phyloP scores from a whole-genome alignment of 2,329 filamentous ascomycete species.

The Colletotrichum neosansevieriae region DNA sequence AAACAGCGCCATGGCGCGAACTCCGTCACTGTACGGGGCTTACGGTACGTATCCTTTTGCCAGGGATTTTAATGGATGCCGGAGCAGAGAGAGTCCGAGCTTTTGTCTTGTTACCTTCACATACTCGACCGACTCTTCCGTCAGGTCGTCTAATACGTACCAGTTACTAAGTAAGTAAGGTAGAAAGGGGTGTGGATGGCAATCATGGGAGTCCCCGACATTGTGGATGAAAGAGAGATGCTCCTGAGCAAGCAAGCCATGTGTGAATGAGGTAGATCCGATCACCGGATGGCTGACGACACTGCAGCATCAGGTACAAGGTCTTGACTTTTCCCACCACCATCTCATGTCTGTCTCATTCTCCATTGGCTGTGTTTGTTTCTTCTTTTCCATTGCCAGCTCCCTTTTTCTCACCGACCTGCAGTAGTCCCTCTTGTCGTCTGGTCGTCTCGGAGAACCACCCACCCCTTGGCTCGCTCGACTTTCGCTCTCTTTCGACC shows the following conservation, averaged over 20 bases:
- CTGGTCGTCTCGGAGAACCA: conserved; percentile 15
- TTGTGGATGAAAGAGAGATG: not conserved
- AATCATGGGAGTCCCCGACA: conserved; percentile 56
- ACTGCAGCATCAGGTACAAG: conserved; percentile 7
- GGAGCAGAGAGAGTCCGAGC: conserved; percentile 23
- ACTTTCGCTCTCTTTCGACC: not conserved
- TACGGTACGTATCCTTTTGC: conserved; percentile 14
- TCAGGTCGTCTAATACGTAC: not conserved
- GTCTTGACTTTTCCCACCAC: conserved; percentile 12
- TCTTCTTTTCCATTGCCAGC: conserved; percentile 22
- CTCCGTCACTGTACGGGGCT: conserved; percentile 28
- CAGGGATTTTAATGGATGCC: conserved; percentile 36
- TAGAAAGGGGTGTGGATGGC: conserved; percentile 52
- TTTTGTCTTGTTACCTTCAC: conserved; percentile 2
- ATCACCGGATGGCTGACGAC: not conserved
- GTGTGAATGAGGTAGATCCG: conserved; percentile 12
- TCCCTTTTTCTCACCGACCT: conserved; percentile 20
- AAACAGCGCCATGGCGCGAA: not conserved
- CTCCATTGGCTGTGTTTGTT: conserved; percentile 20
- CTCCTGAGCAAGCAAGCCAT: not conserved
- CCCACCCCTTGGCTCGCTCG: conserved; percentile 6
- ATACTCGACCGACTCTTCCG: conserved; percentile 31
- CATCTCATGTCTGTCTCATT: conserved; percentile 24
- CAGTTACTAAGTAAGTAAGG: too few relatives aligned
- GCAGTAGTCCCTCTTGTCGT: conserved; percentile 27